Evolutionary conservation across 1,284 basidiomycete genomes (phyloP).

Genomic region (Cryptococcus sp.): DNA sequence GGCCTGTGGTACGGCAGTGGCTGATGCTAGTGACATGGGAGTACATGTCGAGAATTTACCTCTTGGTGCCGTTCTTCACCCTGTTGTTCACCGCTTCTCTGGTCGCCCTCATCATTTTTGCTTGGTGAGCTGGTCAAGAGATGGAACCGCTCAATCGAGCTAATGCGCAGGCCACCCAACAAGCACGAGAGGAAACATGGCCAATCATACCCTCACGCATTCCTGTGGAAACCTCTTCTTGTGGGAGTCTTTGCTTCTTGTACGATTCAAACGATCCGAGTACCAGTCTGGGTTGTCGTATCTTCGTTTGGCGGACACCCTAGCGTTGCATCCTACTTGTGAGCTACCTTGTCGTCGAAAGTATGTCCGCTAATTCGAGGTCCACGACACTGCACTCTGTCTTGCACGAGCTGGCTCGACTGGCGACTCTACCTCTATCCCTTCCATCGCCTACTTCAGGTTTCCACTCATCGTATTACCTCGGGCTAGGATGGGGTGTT

Average conservation of each 20-base stretch:
- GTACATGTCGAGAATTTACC: conserved; percentile 38
- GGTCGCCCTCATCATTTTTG: conserved; percentile 38
- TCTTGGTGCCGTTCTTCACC: conserved; percentile 39
- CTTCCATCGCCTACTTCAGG: conserved; percentile 38
- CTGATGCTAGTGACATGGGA: conserved; percentile 34
- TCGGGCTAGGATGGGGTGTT: conserved; percentile 45
- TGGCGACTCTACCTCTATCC: conserved; percentile 35
- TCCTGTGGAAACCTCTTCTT: conserved; percentile 39
- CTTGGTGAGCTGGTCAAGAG: conserved; percentile 37
- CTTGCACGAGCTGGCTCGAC: conserved; percentile 40
- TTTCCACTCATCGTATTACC: conserved; percentile 44
- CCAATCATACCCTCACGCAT: conserved; percentile 42
- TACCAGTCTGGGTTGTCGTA: conserved; percentile 34
- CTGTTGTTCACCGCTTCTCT: conserved; percentile 29
- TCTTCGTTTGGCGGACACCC: conserved; percentile 23
- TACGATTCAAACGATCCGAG: conserved; percentile 39
- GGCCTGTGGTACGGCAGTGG: neutral
- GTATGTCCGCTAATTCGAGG: conserved; percentile 7
- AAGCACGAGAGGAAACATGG: conserved; percentile 33
- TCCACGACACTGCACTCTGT: conserved; percentile 35
- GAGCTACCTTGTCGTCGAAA: conserved; percentile 5
- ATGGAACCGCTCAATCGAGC: neutral
- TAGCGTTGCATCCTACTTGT: conserved; percentile 16
- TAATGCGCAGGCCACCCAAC: conserved; percentile 40
- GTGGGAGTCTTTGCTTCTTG: conserved; percentile 42